Conservation (phyloP, 129 eudicot species). For the Lactuca saligna region DNA sequence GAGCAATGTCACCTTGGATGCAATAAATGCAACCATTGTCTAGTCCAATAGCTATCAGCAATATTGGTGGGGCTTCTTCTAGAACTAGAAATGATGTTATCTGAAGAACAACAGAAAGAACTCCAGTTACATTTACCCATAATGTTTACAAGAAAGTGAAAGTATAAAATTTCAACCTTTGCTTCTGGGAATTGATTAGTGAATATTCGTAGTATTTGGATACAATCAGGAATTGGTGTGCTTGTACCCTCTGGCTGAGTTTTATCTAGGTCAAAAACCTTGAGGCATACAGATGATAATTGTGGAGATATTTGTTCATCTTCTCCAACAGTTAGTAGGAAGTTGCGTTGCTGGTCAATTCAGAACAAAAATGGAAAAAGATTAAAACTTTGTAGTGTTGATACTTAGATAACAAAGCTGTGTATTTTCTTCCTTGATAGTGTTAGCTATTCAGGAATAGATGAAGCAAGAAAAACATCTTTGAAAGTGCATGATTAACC, state of each 20-base stretch:
- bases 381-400: not conserved
- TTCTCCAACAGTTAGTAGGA: constrained; percentile 85
- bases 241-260: constrained; percentile 45
- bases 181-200: constrained; percentile 92
- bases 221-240: constrained; percentile 58
- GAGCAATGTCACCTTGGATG: constrained; percentile 97
- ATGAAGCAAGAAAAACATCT: not conserved
- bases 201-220: constrained; percentile 87
- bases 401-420: too few relatives aligned
- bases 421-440: too few relatives aligned
- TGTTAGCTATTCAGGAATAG: too few relatives aligned
- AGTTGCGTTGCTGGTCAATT: constrained; percentile 84
- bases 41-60: constrained; percentile 88
- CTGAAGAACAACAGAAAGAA: constrained; percentile 34
- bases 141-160: not conserved
- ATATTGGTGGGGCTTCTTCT: constrained; percentile 97
- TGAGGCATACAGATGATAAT: constrained; percentile 69
- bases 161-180: constrained; percentile 47
- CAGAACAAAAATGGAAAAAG: constrained; percentile 1
- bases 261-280: constrained; percentile 94
- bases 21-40: constrained; percentile 90
- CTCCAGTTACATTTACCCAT: too few relatives aligned
- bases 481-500: not conserved
- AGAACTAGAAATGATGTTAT: constrained; percentile 81
- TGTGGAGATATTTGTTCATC: constrained; percentile 86